Conservation (phyloP, 2,329 filamentous ascomycete species). For the Monilinia vaccinii-corymbosi region DNA sequence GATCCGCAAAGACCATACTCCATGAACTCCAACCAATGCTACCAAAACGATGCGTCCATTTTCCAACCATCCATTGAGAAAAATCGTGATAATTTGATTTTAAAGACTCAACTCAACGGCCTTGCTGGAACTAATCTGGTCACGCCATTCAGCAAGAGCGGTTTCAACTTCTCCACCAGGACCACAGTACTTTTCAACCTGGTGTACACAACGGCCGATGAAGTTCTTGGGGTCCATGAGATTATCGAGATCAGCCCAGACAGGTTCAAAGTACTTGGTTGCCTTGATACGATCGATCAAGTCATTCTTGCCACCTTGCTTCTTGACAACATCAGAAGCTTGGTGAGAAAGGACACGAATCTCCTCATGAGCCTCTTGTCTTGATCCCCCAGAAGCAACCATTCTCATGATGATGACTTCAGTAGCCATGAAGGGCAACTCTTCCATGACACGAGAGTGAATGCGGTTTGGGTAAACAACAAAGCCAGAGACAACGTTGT, state of each 20-base stretch:
- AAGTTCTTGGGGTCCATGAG: slow-evolving; percentile 57
- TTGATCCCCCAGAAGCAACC: slow-evolving; percentile 57
- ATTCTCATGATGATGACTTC: slow-evolving; percentile 70
- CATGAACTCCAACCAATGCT: slow-evolving; percentile 7
- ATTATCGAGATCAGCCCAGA: slow-evolving; percentile 58
- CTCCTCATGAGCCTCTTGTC: slow-evolving; percentile 80
- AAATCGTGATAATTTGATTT: not conserved
- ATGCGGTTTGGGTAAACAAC: slow-evolving; percentile 73
- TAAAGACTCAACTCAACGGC: slow-evolving; percentile 18
- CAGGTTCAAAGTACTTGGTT: slow-evolving; percentile 65
- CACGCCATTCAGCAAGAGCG: slow-evolving; percentile 38
- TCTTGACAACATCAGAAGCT: slow-evolving; percentile 63
- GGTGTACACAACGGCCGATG: slow-evolving; percentile 44
- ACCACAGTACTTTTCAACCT: slow-evolving; percentile 41
- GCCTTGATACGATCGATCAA: slow-evolving; percentile 68
- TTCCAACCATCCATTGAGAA: not conserved
- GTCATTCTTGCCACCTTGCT: slow-evolving; percentile 61
- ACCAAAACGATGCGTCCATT: not conserved
- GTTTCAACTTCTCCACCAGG: slow-evolving; percentile 39
- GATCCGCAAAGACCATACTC: not conserved
- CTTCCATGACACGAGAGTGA: slow-evolving; percentile 55
- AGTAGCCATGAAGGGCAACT: slow-evolving; percentile 82
- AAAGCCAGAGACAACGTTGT: slow-evolving; percentile 60
- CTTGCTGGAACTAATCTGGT: slow-evolving; percentile 22
- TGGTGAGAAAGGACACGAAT: slow-evolving; percentile 76